A percentile compares a stretch with the other conserved stretches of the same genome.
These are phyloP conservation scores for Cenchrus fungigraminus DNA, from an alignment of 176 grass and related monocot genomes.

Conservation along the genomic window DNA sequence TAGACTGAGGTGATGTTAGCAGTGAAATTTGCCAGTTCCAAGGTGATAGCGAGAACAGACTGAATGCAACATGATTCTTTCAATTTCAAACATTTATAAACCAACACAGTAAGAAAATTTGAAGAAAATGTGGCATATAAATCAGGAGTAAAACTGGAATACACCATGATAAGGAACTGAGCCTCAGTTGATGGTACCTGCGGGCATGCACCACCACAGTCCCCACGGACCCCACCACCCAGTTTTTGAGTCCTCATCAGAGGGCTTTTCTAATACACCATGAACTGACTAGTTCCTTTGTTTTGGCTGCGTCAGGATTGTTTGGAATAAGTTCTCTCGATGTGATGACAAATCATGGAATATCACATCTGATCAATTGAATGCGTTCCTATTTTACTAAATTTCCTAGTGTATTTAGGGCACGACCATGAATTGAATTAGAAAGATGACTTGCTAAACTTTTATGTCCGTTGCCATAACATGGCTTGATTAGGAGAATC, in stretches of 20 bases:
- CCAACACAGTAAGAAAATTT: background rate
- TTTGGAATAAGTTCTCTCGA: background rate
- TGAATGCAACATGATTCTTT: background rate
- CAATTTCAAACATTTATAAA: background rate
- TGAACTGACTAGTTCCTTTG: background rate
- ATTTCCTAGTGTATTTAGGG: background rate
- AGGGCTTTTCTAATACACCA: background rate
- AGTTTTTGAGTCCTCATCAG: background rate
- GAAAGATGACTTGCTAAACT: constrained; percentile 15
- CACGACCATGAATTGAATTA: background rate
- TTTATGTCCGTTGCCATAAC: background rate
- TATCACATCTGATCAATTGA: background rate
- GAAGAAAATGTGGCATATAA: background rate
- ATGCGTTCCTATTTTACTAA: background rate
- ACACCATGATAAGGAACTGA: background rate
- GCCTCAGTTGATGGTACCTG: background rate
- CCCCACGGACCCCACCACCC: background rate
- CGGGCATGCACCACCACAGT: background rate
- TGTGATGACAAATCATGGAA: constrained; percentile 24
- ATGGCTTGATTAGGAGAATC: background rate
- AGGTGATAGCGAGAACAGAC: background rate
- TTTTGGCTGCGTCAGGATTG: background rate
- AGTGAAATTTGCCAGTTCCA: background rate
- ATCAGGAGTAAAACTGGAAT: background rate
- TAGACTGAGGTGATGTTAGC: background rate